Base-by-base conservation (phyloP, 2,329 filamentous ascomycete species). In the Beauveria sp. region DNA sequence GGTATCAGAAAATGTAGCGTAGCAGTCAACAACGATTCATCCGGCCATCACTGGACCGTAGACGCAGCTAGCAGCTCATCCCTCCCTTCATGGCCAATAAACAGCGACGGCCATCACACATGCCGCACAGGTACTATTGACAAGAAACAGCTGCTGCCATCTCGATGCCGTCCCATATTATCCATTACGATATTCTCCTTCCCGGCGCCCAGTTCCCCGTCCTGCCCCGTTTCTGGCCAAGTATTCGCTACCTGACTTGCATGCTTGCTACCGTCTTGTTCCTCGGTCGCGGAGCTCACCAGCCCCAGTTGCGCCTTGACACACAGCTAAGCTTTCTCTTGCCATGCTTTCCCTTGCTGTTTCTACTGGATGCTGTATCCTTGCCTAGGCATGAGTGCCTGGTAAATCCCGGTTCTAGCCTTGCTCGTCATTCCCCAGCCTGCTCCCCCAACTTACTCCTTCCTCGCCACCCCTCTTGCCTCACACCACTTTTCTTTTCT, bases 401-500 rank as follows among this genome's bases (percentile, higher is more conserved):
- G 34, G 28, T 9, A 50, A 51, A 45, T 43, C 48, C 57, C 48
- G 48, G 22, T 52, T 51, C 56, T 52, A 60, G 46, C 56, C 46
- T 50, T 42, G 54, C 9, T 38, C 24, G 7, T n/a, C n/a, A 20
- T 43, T 22, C 20, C 31, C 46, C 24, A 43, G 45, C 18, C 24
- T 43, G 38, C 57, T 60, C 18, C 20, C 48, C 24, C 31, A 54
- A 22, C 46, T 16, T 43, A 22, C 18, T 51, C 34, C 22, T 20
- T n/a, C 40, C 34, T 16, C 20, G 28, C 40, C 28, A 16, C 51
- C n/a, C 34, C 46, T 49, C 34, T 59, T 59, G 38, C 55, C 38
- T 59, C 55, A 59, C 55, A 59, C 55, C 55, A 59, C 58, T 46
- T 46, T 34, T 12, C 9, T 46, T n/a, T 28, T 16, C n/a, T 42